Percentiles rank a stretch among this genome's conserved stretches.
Evolutionary conservation across 2,329 filamentous ascomycete genomes (phyloP).

Genomic region (Colletotrichum spaethianum): DNA sequence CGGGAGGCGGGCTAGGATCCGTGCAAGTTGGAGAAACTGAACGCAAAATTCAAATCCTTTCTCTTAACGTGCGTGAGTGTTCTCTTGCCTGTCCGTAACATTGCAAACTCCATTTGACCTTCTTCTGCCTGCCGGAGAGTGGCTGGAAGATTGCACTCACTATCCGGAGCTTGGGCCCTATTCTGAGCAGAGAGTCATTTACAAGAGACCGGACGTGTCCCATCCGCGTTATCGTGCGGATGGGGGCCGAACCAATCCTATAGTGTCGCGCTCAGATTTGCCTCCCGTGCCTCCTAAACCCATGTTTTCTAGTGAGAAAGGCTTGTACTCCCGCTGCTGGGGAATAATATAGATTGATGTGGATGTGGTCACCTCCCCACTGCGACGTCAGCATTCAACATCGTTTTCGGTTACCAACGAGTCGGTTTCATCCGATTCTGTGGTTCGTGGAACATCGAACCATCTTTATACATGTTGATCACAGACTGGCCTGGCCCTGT

Average conservation of each 20-base stretch:
- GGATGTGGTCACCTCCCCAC: background rate
- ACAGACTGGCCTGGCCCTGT: conserved; percentile 8
- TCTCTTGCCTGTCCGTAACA: background rate
- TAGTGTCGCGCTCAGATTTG: background rate
- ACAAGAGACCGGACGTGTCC: conserved; percentile 32
- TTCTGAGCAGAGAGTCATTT: conserved; percentile 24
- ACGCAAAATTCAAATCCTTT: background rate
- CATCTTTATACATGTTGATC: background rate
- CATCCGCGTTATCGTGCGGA: background rate
- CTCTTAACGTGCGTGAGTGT: background rate
- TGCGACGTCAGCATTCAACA: conserved; percentile 12
- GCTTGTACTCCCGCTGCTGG: conserved; percentile 5
- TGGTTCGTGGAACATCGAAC: conserved; percentile 26
- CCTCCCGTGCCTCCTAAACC: background rate
- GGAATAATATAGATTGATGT: conserved; percentile 1
- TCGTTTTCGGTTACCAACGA: background rate
- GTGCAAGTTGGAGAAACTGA: background rate
- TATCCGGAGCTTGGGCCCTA: conserved; percentile 14
- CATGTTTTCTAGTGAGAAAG: background rate
- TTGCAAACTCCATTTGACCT: background rate
- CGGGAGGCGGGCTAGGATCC: background rate
- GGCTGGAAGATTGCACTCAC: conserved; percentile 5
- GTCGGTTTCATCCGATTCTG: conserved; percentile 17
- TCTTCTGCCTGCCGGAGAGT: background rate
- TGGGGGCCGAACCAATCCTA: background rate